phyloP scores from a whole-genome alignment of 495 filamentous ascomycete genomes.

The Penicillium atrosanguineum region DNA sequence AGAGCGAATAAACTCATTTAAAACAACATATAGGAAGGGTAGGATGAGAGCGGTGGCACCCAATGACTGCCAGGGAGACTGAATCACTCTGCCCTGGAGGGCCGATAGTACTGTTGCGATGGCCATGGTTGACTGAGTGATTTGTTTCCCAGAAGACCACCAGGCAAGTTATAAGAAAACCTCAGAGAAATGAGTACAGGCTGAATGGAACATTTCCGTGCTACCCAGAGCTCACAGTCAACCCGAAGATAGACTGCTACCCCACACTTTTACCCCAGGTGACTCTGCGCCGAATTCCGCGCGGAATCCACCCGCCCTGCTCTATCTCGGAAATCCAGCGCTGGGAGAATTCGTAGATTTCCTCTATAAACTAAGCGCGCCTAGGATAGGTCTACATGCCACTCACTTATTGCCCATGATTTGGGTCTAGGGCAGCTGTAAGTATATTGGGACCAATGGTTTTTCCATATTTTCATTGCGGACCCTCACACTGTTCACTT shows the following conservation, averaged over 20 bases:
- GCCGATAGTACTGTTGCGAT: conserved; percentile 24
- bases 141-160: background rate
- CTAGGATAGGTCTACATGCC: too few relatives aligned
- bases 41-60: conserved; percentile 23
- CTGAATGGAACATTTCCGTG: conserved; percentile 11
- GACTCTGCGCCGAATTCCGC: conserved; percentile 9
- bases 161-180: background rate
- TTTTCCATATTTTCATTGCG: too few relatives aligned
- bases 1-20: conserved; percentile 52
- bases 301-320: conserved; percentile 6
- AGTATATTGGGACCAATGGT: too few relatives aligned
- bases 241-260: conserved; percentile 1
- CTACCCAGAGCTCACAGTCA: background rate
- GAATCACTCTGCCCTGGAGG: conserved; percentile 19
- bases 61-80: conserved; percentile 30
- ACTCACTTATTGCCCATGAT: too few relatives aligned
- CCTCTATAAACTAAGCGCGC: too few relatives aligned
- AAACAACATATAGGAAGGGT: conserved; percentile 44
- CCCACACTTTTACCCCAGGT: conserved; percentile 15
- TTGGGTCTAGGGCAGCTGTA: too few relatives aligned
- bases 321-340: conserved; percentile 8
- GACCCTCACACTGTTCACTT: too few relatives aligned
- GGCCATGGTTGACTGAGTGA: conserved; percentile 24
- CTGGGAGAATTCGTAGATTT: background rate
- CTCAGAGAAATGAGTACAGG: background rate